Conservation (phyloP, 345 rosid genomes). For the Heritiera fomes region DNA sequence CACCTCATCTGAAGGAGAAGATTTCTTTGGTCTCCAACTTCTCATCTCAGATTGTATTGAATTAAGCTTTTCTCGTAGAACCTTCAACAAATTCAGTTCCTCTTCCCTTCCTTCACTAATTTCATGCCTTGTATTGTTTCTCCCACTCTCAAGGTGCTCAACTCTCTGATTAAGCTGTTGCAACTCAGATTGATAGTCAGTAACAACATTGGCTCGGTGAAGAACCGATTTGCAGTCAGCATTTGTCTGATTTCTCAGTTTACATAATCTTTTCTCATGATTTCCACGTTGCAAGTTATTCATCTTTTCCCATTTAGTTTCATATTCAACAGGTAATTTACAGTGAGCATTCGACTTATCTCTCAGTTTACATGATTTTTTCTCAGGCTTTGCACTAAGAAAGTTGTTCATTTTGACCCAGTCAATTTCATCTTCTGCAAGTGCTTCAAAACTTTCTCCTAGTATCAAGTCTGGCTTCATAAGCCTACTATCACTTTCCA, state of each 20-base stretch:
- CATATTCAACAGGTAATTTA: conserved; percentile 21
- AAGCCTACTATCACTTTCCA: conserved; percentile 39
- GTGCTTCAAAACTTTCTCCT: conserved; percentile 25
- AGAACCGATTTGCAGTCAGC: conserved; percentile 21
- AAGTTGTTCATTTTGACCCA: conserved; percentile 34
- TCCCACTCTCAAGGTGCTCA: conserved; percentile 50
- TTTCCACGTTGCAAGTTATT: conserved; percentile 24
- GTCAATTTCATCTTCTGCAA: conserved; percentile 26
- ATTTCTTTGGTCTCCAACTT: conserved; percentile 41
- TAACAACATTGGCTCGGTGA: not conserved
- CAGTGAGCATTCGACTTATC: conserved; percentile 21
- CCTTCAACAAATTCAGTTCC: conserved; percentile 56
- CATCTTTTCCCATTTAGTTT: conserved; percentile 36
- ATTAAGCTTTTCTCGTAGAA: conserved; percentile 64
- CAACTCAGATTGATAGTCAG: conserved; percentile 27
- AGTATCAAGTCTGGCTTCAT: conserved; percentile 31
- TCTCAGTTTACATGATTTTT: conserved; percentile 19
- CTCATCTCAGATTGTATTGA: conserved; percentile 59
- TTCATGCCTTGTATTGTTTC: conserved; percentile 35
- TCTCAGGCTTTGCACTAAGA: not conserved
- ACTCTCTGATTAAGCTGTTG: conserved; percentile 42
- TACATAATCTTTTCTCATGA: conserved; percentile 30
- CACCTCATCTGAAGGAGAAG: conserved; percentile 32
- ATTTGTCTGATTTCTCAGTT: conserved; percentile 25
- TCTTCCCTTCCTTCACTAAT: conserved; percentile 44